phyloP scores from a whole-genome alignment of 345 rosid genomes.

The Brassica carinata region DNA sequence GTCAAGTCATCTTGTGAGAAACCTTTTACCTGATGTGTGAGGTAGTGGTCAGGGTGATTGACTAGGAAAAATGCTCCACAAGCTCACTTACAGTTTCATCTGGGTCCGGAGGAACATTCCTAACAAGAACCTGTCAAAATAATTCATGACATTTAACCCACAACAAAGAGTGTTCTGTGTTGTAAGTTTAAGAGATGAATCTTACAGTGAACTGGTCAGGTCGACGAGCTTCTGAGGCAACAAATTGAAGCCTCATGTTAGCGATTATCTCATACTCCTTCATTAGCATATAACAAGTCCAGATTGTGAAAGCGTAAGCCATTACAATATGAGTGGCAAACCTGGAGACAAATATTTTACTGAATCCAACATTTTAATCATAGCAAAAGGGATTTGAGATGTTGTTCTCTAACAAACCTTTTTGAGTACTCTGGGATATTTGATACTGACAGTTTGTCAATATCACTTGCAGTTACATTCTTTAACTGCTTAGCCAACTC shows the following conservation, averaged over 20 bases:
- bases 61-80: conserved; percentile 86
- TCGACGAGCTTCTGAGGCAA: conserved; percentile 79
- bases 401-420: conserved; percentile 48
- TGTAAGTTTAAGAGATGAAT: conserved; percentile 1
- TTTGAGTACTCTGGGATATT: conserved; percentile 64
- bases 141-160: background rate
- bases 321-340: conserved; percentile 77
- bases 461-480: conserved; percentile 77
- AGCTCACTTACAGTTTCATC: conserved; percentile 82
- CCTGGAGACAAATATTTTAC: conserved; percentile 45
- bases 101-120: conserved; percentile 77
- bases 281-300: conserved; percentile 80
- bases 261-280: conserved; percentile 88
- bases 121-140: conserved; percentile 64
- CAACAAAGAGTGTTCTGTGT: background rate
- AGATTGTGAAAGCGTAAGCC: conserved; percentile 84
- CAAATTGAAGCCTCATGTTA: conserved; percentile 80
- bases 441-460: conserved; percentile 90
- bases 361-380: background rate
- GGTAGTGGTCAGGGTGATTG: conserved; percentile 81
- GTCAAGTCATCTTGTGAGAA: background rate
- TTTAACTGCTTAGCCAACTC: conserved; percentile 35
- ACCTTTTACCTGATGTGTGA: conserved; percentile 63
- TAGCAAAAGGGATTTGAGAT: background rate
- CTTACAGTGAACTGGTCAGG: conserved; percentile 91